Percentiles rank a stretch among this genome's conserved stretches.
These are phyloP conservation scores for Dactylellina cionopaga DNA, from an alignment of 2,329 filamentous ascomycete genomes.

Conservation along the genomic window DNA sequence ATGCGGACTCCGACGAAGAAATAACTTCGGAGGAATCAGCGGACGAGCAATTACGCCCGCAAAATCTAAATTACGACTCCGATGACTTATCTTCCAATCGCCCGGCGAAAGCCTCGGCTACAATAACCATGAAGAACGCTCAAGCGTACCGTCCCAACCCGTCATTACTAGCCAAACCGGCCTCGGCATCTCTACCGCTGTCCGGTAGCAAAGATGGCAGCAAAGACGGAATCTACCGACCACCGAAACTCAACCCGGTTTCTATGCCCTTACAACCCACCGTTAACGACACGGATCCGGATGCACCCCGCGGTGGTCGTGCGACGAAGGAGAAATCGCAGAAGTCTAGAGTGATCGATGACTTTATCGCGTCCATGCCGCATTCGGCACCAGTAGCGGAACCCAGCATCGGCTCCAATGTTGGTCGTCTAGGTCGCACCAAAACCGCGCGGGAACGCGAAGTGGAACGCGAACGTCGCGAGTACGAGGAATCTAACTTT, in stretches of 20 bases:
- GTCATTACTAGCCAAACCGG: conserved; percentile 60
- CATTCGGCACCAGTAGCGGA: conserved; percentile 82
- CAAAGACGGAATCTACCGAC: conserved; percentile 80
- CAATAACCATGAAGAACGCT: conserved; percentile 66
- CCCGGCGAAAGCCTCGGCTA: conserved; percentile 61
- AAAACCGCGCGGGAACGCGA: conserved; percentile 74
- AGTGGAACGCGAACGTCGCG: conserved; percentile 78
- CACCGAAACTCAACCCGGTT: conserved; percentile 86
- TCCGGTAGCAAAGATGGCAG: conserved; percentile 1
- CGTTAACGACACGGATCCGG: conserved; percentile 59
- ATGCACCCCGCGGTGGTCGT: conserved; percentile 68
- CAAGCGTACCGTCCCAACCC: conserved; percentile 72
- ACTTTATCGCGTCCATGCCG: conserved; percentile 84
- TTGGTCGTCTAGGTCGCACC: conserved; percentile 70
- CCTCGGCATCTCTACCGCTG: conserved; percentile 37
- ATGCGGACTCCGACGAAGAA: conserved; percentile 37
- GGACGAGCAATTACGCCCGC: conserved; percentile 22
- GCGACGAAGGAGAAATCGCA: conserved; percentile 60
- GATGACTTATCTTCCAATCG: conserved; percentile 50
- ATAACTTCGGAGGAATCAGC: conserved; percentile 43
- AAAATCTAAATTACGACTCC: conserved; percentile 52
- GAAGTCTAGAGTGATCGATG: conserved; percentile 87
- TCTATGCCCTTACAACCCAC: conserved; percentile 74
- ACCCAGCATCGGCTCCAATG: conserved; percentile 82
- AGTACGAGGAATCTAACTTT: conserved; percentile 94